Percentiles rank a stretch among this genome's conserved stretches.
phyloP scores from a whole-genome alignment of 2,329 filamentous ascomycete genomes.

The Davidsoniella neocaledoniae region DNA sequence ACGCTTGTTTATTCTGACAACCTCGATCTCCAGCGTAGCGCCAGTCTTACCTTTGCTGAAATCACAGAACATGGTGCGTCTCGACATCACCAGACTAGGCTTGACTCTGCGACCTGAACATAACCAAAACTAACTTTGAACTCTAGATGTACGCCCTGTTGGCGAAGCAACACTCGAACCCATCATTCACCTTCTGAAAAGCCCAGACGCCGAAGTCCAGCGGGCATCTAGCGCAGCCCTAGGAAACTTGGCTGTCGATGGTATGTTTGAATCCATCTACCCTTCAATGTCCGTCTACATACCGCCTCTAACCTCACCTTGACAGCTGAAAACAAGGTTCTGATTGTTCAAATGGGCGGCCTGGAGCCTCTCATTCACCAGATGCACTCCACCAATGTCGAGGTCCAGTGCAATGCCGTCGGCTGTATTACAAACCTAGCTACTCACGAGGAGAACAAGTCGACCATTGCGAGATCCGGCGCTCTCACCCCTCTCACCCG shows the following conservation, averaged over 20 bases:
- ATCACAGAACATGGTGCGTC: conserved; percentile 87
- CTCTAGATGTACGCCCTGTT: conserved; percentile 82
- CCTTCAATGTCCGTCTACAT: background rate
- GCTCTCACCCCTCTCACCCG: conserved; percentile 80
- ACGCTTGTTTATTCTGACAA: conserved; percentile 98
- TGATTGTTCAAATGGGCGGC: conserved; percentile 84
- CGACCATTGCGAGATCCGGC: conserved; percentile 90
- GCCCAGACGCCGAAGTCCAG: conserved; percentile 91
- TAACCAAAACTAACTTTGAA: conserved; percentile 3
- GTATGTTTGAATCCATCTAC: conserved; percentile 34
- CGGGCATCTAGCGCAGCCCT: conserved; percentile 88
- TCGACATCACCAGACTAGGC: background rate
- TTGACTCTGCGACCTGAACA: background rate
- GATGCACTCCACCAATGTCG: conserved; percentile 96
- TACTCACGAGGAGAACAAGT: conserved; percentile 98
- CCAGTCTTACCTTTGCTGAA: conserved; percentile 94
- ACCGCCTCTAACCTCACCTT: background rate
- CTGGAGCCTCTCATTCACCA: conserved; percentile 85
- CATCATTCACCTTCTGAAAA: conserved; percentile 88
- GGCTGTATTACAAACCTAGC: conserved; percentile 97
- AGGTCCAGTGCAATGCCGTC: conserved; percentile 97
- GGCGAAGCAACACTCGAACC: conserved; percentile 89
- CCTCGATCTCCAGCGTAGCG: conserved; percentile 91
- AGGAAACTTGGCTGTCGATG: conserved; percentile 92
- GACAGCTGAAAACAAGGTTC: conserved; percentile 87